Base-by-base conservation (phyloP, 768 basidiomycete species). In the Suillus subaureus region DNA sequence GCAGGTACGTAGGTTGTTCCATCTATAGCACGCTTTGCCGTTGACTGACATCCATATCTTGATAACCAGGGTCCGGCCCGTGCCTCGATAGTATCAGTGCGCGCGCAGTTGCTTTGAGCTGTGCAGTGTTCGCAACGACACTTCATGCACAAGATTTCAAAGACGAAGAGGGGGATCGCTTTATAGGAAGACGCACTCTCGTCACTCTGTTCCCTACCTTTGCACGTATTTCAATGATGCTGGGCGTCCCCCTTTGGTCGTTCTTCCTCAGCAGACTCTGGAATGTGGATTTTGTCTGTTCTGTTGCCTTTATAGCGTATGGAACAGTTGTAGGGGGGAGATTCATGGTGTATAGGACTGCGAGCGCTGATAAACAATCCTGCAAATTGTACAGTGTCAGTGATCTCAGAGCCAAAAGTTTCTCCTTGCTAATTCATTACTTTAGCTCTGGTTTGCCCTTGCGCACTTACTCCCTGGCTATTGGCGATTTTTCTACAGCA, bases 81-180 rank as follows among this genome's bases (percentile, higher is more conserved):
- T 39, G 64, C 43, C 49, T 42, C 54, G n/a, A 67, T 60, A 8
- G 66, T 61, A n/a, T 58, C 56, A 40, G 52, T 67, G 7, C 73
- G 75, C 26, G 66, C 4, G 74, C 76, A 16, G 65, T 74, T 37
- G 39, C 64, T 26, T 35, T 69, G 12, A 77, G 73, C 62, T 69
- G 70, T 6, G 43, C 67, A n/a, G 58, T 77, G 0, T 71, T 73
- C 40, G 61, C 68, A 2, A 76, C 74, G 18, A 77, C 76, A 5
- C 72, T 74, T 35, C 57, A 66, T 57, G 61, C 63, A 31, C 64
- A 70, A 66, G 69, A 71, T 60, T 72, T 70, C 60, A 69, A 76
- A 45, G 81, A 82, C 55, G 66, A 77, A 16, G 72, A 75, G 26
- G 81, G 81, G 5, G 81, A 81, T 62, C 56, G 62, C 4, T 66